Evolutionary conservation across 257 asterid genomes (phyloP).

Genomic region (Marsdenia floribunda): DNA sequence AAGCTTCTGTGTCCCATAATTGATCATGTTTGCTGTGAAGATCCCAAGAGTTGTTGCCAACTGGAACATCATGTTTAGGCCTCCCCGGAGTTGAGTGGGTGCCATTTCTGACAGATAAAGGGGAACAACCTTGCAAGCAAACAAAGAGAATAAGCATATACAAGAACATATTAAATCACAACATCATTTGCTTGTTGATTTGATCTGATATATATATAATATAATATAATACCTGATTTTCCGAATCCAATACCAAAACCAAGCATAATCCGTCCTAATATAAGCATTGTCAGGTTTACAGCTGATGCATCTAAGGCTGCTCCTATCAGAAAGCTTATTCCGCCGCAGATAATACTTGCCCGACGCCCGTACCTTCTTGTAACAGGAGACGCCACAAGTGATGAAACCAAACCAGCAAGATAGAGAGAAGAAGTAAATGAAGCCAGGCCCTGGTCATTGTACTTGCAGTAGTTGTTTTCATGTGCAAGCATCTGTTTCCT

Average conservation of each 20-base stretch:
- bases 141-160: not conserved
- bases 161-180: not conserved
- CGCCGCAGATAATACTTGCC: conserved; percentile 68
- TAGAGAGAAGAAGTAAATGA: conserved; percentile 81
- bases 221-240: conserved; percentile 53
- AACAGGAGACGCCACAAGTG: conserved; percentile 63
- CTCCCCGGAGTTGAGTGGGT: conserved; percentile 78
- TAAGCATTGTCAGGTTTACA: conserved; percentile 60
- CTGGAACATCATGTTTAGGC: conserved; percentile 79
- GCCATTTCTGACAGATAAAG: conserved; percentile 84
- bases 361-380: conserved; percentile 70
- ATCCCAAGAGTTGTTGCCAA: conserved; percentile 78
- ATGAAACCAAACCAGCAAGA: conserved; percentile 68
- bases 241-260: conserved; percentile 93
- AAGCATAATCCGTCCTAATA: conserved; percentile 77
- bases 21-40: conserved; percentile 88
- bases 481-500: conserved; percentile 49
- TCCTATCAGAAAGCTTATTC: conserved; percentile 64
- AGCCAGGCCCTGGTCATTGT: conserved; percentile 71
- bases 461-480: conserved; percentile 80
- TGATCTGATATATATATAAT: not conserved
- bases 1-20: conserved; percentile 62
- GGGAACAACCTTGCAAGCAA: conserved; percentile 57
- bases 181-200: not conserved
- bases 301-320: conserved; percentile 67